Base-by-base conservation (phyloP, 768 basidiomycete species). In the Rhodosporidiobolus sp. region DNA sequence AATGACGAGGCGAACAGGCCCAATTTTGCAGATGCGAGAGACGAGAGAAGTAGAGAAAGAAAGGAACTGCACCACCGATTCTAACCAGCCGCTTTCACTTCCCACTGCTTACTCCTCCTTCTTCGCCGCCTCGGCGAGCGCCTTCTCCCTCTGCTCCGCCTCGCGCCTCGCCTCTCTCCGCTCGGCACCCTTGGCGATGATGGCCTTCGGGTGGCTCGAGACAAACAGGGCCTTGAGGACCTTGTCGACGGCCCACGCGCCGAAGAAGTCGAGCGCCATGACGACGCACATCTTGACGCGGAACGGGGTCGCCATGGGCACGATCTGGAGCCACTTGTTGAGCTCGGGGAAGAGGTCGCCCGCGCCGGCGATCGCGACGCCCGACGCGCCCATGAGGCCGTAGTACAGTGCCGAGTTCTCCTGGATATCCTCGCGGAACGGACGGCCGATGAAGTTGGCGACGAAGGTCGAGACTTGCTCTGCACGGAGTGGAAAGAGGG, bases 391-490 rank as follows among this genome's bases (percentile, higher is more conserved):
- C 52, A 96, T 84, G 19, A 98, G 87, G 34, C 96, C 96, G 84
- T 88, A 98, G 81, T 87, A 97, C 28, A 99, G 80, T n/a, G 93
- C 90, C 6, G 88, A 83, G 81, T 99, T 99, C 82, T 99, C 96
- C 5, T 91, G 86, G 79, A 99, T 97, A 49, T 93, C 93, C 82
- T 99, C 96, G 46, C 96, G 89, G 88, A 98, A 99, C 0, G 96
- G 96, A 48, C 96, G 90, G 16, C 96, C 96, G 86, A 91, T 79
- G 86, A 94, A 99, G 84, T 99, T 99, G 83, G 98, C 93, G 7
- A 94, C 89, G 79, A 99, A 98, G 0, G 96, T 98, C 12, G 95
- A 98, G 3, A 99, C 95, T 81, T 99, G 96, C 80, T 99, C 95
- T 35, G 38, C 28, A n/a, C 2, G 58, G 52, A 26, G 38, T 14